Evolutionary conservation across 805 yeast genomes (phyloP).

Genomic region (Metschnikowia anglica): DNA sequence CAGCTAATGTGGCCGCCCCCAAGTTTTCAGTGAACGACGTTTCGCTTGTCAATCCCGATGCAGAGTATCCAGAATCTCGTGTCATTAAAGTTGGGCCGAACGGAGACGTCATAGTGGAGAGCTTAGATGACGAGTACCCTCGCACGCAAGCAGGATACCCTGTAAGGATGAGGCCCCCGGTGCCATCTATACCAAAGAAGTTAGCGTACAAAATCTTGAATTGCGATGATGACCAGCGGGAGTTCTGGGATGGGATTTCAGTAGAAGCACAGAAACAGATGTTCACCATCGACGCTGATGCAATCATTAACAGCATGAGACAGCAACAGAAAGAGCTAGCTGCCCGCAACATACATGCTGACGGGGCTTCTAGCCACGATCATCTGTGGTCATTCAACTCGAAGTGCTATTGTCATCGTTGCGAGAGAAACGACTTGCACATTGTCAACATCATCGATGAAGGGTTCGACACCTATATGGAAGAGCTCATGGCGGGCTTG

Average conservation of each 20-base stretch:
- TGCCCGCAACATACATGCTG: conserved; percentile 4
- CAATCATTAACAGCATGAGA: conserved; percentile 59
- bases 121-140: conserved; percentile 37
- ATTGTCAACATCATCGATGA: conserved; percentile 44
- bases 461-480: conserved; percentile 14
- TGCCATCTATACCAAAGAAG: conserved; percentile 1
- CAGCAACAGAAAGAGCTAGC: conserved; percentile 25
- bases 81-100: conserved; percentile 68
- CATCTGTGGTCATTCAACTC: conserved; percentile 8
- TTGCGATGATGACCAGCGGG: conserved; percentile 15
- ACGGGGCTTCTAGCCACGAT: conserved; percentile 11
- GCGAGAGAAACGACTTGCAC: conserved; percentile 71
- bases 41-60: conserved; percentile 52
- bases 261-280: conserved; percentile 15
- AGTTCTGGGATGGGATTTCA: conserved; percentile 18
- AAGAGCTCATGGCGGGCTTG: conserved; percentile 8
- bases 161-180: conserved; percentile 8
- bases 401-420: conserved; percentile 67
- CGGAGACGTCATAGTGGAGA: conserved; percentile 75
- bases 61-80: conserved; percentile 71
- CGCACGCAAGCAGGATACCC: conserved; percentile 2
- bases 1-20: conserved; percentile 5
- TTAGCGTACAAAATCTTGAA: conserved; percentile 13
- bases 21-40: conserved; percentile 31
- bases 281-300: conserved; percentile 62